Base-by-base conservation (phyloP, 1,139 yeast genomes). In the Pichia sp. region DNA sequence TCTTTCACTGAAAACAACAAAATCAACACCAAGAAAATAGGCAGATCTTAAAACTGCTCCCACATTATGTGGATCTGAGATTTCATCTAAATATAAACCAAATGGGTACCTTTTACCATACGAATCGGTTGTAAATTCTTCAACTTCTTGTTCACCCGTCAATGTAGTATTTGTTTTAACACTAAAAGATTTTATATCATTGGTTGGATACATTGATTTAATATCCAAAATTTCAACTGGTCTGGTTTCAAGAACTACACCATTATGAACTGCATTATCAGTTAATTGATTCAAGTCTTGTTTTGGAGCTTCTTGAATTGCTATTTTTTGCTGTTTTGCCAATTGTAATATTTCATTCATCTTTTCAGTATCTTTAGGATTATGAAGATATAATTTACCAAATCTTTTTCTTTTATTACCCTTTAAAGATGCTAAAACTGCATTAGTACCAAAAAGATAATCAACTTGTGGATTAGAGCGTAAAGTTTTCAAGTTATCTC, bases 11-110 rank as follows among this genome's bases (percentile, higher is more conserved):
- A 86, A 70, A 2, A 87, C 80, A 16, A 90, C 72, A 61, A 88
- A 87, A 67, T 90, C 96, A 1, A 79, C 96, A 3, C 97, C 97
- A 43, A 90, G 73, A 67, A 77, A 90, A 67, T 82, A 87, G 0
- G 96, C 95, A 1, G 91, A 79, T 63, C 98, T 73, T 34, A 89
- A 69, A 47, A 91, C 82, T 36, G 95, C 95, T 2, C 98, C 98
- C 61, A 88, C 74, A 64, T 91, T 91, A 65, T 88, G 96, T 0
- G 97, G 95, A 65, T 91, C 97, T 6, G 90, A 83, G 49, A 91
- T 76, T 56, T 87, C 91, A 67, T 90, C 97, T 44, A 90, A 69
- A 61, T 79, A 88, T 5, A 90, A 61, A 0, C 93, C 96, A 19
- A 90, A 63, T 0, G 96, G 96, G 60, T 71, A 73, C 41, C 67